Conservation (phyloP, 2,329 filamentous ascomycete species). For the Paecilomyces sp. region DNA sequence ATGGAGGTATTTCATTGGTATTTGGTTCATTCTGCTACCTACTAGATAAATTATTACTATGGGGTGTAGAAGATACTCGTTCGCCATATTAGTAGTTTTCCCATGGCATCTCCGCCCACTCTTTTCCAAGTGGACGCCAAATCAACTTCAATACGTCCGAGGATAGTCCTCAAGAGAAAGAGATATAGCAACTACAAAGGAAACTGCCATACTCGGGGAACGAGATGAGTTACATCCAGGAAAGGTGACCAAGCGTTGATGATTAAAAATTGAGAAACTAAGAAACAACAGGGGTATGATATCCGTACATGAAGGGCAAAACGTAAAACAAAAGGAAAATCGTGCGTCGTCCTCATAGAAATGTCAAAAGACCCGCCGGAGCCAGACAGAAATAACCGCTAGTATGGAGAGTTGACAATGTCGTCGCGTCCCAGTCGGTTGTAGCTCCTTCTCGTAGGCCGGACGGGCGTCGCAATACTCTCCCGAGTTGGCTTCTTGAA, state of each 20-base stretch:
- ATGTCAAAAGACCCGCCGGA: not conserved
- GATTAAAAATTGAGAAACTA: not conserved
- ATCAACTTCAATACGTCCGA: not conserved
- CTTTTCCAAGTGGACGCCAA: not conserved
- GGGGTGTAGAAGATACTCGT: not conserved
- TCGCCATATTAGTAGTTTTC: not conserved
- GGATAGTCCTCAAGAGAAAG: not conserved
- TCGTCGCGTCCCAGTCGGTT: constrained; percentile 64
- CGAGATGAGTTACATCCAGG: not conserved
- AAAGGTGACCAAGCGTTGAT: not conserved
- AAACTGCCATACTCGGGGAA: not conserved
- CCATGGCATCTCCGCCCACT: not conserved
- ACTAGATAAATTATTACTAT: not conserved
- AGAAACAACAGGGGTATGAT: constrained; percentile 17
- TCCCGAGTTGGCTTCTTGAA: constrained; percentile 85
- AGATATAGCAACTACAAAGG: not conserved
- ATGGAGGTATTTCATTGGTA: not conserved
- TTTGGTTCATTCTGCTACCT: not conserved
- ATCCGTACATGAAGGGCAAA: constrained; percentile 5
- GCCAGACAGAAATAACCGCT: constrained; percentile 3
- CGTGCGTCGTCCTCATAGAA: not conserved
- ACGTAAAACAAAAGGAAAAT: constrained; percentile 1
- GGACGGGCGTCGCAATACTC: constrained; percentile 66
- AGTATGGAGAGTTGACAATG: constrained; percentile 70
- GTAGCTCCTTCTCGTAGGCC: constrained; percentile 35